Conservation (phyloP, 148 eudicot genomes). For the Salicornia ramosissima region DNA sequence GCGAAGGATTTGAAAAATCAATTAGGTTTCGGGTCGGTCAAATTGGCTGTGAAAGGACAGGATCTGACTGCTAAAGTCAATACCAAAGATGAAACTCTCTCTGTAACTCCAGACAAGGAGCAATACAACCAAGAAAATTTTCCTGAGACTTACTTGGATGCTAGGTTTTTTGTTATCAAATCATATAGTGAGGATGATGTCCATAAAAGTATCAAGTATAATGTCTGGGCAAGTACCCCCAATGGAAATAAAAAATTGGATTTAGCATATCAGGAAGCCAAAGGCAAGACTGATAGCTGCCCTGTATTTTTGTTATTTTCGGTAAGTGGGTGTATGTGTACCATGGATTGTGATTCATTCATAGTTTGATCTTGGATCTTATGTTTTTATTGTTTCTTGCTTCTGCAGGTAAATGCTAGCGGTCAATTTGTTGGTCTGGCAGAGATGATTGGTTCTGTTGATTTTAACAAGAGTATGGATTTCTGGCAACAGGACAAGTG, state of each 20-base stretch:
- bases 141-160: slow-evolving; percentile 38
- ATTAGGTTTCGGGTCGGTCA: slow-evolving; percentile 33
- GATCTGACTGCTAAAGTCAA: slow-evolving; percentile 32
- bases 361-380: neutral
- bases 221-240: slow-evolving; percentile 51
- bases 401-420: slow-evolving; percentile 41
- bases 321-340: slow-evolving; percentile 22
- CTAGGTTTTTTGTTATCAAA: slow-evolving; percentile 42
- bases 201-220: slow-evolving; percentile 48
- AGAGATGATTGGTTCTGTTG: slow-evolving; percentile 44
- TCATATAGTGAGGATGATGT: slow-evolving; percentile 55
- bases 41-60: slow-evolving; percentile 46
- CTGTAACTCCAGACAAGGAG: slow-evolving; percentile 31
- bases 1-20: slow-evolving; percentile 26
- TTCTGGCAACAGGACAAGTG: slow-evolving; percentile 58
- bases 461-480: slow-evolving; percentile 42
- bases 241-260: slow-evolving; percentile 50
- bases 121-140: slow-evolving; percentile 43
- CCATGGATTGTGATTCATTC: neutral
- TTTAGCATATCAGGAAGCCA: slow-evolving; percentile 48
- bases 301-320: slow-evolving; percentile 48
- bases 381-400: neutral
- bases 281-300: slow-evolving; percentile 38
- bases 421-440: slow-evolving; percentile 53
- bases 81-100: slow-evolving; percentile 25